Conservation (phyloP, 2,329 filamentous ascomycete genomes). For the Graphiopsis chlorocephala region DNA sequence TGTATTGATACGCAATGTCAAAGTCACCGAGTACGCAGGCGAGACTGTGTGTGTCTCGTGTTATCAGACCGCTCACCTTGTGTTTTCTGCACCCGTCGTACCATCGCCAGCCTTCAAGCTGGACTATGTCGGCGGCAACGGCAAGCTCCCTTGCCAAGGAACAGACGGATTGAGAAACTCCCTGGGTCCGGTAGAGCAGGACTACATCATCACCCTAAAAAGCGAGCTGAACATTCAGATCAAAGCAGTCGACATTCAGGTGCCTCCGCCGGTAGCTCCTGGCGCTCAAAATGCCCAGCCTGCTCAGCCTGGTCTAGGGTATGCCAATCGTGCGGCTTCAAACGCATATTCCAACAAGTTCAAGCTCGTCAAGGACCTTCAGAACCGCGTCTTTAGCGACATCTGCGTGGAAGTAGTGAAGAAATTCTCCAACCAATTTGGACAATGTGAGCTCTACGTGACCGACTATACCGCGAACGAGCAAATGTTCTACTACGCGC, state of each 20-base stretch:
- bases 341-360: not conserved
- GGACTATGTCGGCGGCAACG: constrained; percentile 25
- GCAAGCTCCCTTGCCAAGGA: constrained; percentile 17
- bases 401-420: constrained; percentile 70
- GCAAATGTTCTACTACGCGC: constrained; percentile 56
- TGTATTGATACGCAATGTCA: constrained; percentile 55
- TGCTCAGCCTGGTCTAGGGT: not conserved
- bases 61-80: constrained; percentile 22
- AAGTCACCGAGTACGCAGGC: constrained; percentile 23
- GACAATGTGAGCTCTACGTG: constrained; percentile 63
- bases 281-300: not conserved
- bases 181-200: constrained; percentile 28
- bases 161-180: constrained; percentile 17
- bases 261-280: not conserved
- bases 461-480: constrained; percentile 80
- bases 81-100: constrained; percentile 28
- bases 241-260: not conserved
- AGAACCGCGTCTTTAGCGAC: constrained; percentile 60
- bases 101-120: constrained; percentile 28
- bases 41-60: constrained; percentile 27
- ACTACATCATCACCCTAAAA: constrained; percentile 35
- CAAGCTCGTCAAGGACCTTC: constrained; percentile 47
- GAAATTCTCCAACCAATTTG: constrained; percentile 42
- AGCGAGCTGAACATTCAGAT: not conserved
- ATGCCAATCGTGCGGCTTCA: not conserved